phyloP scores from a whole-genome alignment of 768 basidiomycete species.

The Tulasnella sp. region DNA sequence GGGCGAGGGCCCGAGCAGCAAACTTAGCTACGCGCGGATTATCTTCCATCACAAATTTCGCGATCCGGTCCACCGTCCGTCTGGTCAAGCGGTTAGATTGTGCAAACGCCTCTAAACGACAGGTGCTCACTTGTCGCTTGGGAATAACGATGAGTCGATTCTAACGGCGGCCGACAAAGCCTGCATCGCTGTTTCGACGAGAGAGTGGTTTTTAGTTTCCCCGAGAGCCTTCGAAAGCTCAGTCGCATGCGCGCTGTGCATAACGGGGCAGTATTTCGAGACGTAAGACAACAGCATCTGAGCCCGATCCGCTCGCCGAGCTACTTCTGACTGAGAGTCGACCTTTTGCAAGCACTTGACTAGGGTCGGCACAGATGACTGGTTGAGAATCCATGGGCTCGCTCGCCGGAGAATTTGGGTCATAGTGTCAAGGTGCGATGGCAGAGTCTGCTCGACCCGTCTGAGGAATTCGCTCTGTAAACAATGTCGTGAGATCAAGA shows the following conservation, averaged over 20 bases:
- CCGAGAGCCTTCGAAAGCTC: slow-evolving; percentile 69
- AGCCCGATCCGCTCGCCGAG: slow-evolving; percentile 11
- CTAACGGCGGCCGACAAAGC: slow-evolving; percentile 62
- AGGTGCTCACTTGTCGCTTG: slow-evolving; percentile 52
- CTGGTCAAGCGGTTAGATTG: slow-evolving; percentile 33
- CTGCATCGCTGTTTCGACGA: slow-evolving; percentile 64
- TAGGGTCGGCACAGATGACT: slow-evolving; percentile 75
- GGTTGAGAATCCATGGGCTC: slow-evolving; percentile 68
- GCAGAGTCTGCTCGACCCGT: slow-evolving; percentile 61
- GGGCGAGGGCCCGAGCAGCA: slow-evolving; percentile 65
- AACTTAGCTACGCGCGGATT: slow-evolving; percentile 73
- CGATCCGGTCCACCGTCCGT: slow-evolving; percentile 57
- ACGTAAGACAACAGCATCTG: slow-evolving; percentile 36
- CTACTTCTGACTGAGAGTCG: slow-evolving; percentile 6
- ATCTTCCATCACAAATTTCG: slow-evolving; percentile 49
- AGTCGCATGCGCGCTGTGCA: slow-evolving; percentile 65
- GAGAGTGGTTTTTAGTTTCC: slow-evolving; percentile 43
- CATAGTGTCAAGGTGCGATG: slow-evolving; percentile 60
- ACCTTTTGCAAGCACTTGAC: slow-evolving; percentile 57
- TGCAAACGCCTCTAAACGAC: background rate
- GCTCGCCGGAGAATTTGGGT: slow-evolving; percentile 58
- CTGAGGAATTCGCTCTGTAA: slow-evolving; percentile 67
- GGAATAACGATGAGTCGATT: slow-evolving; percentile 49
- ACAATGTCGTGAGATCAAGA: background rate
- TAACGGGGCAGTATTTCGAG: slow-evolving; percentile 64